phyloP scores from a whole-genome alignment of 306 rosid genomes.

The Phaseolus lunatus region DNA sequence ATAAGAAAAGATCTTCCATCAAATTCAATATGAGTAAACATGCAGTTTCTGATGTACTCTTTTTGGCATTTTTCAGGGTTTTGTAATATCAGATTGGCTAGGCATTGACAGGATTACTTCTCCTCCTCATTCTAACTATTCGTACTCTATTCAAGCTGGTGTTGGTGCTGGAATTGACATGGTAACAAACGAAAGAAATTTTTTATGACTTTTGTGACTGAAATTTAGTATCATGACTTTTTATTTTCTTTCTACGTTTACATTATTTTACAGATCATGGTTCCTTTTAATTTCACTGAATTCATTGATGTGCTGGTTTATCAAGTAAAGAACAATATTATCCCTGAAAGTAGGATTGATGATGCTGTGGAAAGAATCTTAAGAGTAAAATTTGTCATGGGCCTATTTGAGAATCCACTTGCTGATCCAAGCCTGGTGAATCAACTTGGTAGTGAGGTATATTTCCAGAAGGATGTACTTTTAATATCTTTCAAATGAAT shows the following conservation, averaged over 20 bases:
- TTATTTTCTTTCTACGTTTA: neutral
- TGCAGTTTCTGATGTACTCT: slow-evolving; percentile 10
- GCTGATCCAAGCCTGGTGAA: slow-evolving; percentile 72
- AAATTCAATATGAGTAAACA: neutral
- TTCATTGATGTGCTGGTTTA: slow-evolving; percentile 64
- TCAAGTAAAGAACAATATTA: slow-evolving; percentile 71
- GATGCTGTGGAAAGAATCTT: slow-evolving; percentile 85
- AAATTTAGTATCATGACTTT: neutral
- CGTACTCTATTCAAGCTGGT: slow-evolving; percentile 76
- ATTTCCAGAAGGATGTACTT: slow-evolving; percentile 20
- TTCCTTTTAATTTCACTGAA: slow-evolving; percentile 61
- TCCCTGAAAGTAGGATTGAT: slow-evolving; percentile 76
- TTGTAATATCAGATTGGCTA: slow-evolving; percentile 87
- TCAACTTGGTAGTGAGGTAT: slow-evolving; percentile 80
- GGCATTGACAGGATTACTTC: slow-evolving; percentile 87
- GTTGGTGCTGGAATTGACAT: slow-evolving; percentile 87
- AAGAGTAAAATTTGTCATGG: slow-evolving; percentile 81
- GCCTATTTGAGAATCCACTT: slow-evolving; percentile 78
- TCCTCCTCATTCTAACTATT: slow-evolving; percentile 85
- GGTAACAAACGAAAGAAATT: slow-evolving; percentile 49
- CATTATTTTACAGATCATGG: slow-evolving; percentile 71
- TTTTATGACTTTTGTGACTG: neutral
- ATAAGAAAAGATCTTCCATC: neutral
- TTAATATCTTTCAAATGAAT: slow-evolving; percentile 21
- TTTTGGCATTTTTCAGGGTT: slow-evolving; percentile 61